Percentiles rank a stretch among this genome's conserved stretches.
Evolutionary conservation across 2,329 filamentous ascomycete genomes (phyloP).

Genomic region (Verticillium zaregamsianum): DNA sequence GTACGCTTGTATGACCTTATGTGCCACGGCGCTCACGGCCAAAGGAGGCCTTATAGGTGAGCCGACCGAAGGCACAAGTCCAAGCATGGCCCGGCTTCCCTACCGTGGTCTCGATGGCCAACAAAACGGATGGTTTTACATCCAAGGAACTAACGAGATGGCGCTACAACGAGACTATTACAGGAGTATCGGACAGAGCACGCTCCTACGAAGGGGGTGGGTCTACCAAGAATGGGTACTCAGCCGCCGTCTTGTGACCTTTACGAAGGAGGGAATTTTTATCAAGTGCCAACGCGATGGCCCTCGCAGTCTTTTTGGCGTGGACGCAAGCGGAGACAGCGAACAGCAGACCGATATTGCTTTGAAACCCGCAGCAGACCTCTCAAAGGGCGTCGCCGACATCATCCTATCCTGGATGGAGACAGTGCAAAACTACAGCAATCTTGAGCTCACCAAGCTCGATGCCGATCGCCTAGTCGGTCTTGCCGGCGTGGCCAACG

Average conservation of each 20-base stretch:
- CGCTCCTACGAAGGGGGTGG: conserved; percentile 6
- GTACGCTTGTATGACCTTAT: no score
- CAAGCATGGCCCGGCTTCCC: conserved; percentile 1
- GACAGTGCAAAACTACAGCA: neutral
- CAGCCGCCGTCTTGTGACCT: conserved; percentile 6
- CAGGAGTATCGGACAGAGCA: neutral
- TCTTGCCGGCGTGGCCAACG: neutral
- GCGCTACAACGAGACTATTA: no score
- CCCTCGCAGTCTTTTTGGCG: no score
- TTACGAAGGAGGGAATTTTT: neutral
- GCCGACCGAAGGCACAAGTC: neutral
- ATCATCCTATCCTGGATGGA: neutral
- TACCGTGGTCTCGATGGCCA: conserved; percentile 1
- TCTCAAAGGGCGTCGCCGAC: no score
- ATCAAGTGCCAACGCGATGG: neutral
- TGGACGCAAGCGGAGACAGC: no score
- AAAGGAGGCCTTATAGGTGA: no score
- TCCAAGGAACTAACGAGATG: neutral
- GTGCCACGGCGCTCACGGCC: no score
- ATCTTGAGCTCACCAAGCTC: neutral
- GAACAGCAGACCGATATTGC: no score
- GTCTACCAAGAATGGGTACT: conserved; percentile 11
- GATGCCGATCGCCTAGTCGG: neutral
- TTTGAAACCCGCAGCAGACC: no score
- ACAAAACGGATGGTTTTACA: conserved; percentile 9